These are phyloP conservation scores for Lasiodiplodia citricola DNA, from an alignment of 2,329 filamentous ascomycete species.

Conservation along the genomic window DNA sequence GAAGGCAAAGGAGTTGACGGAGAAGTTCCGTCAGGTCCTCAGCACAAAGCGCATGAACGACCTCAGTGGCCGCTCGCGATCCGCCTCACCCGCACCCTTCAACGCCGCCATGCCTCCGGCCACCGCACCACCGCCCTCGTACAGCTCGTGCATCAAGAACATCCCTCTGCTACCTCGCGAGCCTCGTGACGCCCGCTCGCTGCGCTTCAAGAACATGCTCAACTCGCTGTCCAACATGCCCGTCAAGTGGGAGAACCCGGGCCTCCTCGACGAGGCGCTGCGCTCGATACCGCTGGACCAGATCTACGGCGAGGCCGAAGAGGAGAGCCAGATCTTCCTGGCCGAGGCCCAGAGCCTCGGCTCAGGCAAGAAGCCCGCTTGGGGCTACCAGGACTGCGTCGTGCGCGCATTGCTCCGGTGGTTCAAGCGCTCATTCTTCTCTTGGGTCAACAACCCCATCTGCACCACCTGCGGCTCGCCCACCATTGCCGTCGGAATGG, in stretches of 20 bases:
- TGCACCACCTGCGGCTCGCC: constrained; percentile 82
- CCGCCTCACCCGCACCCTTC: constrained; percentile 59
- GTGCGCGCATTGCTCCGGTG: constrained; percentile 88
- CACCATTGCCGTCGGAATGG: constrained; percentile 82
- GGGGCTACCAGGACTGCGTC: constrained; percentile 98
- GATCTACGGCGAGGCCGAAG: constrained; percentile 92
- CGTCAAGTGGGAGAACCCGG: constrained; percentile 94
- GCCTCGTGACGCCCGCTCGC: constrained; percentile 60
- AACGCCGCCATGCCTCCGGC: constrained; percentile 37
- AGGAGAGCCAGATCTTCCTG: constrained; percentile 85
- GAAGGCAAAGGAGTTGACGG: constrained; percentile 78
- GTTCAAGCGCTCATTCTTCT: constrained; percentile 96
- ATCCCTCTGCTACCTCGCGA: constrained; percentile 75
- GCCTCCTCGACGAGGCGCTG: constrained; percentile 88
- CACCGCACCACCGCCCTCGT: constrained; percentile 59
- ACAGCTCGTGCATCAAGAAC: constrained; percentile 63
- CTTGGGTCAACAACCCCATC: constrained; percentile 93
- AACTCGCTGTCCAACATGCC: constrained; percentile 87
- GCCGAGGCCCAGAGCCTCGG: constrained; percentile 89
- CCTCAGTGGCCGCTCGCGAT: constrained; percentile 66
- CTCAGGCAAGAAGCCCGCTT: constrained; percentile 78
- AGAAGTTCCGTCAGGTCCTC: constrained; percentile 85
- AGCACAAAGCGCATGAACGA: constrained; percentile 87
- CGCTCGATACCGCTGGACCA: constrained; percentile 85
- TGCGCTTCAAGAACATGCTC: constrained; percentile 70